A percentile compares a stretch with the other conserved stretches of the same genome.
Conservation (phyloP, 2,329 filamentous ascomycete species). For the Fusarium virguliforme region DNA sequence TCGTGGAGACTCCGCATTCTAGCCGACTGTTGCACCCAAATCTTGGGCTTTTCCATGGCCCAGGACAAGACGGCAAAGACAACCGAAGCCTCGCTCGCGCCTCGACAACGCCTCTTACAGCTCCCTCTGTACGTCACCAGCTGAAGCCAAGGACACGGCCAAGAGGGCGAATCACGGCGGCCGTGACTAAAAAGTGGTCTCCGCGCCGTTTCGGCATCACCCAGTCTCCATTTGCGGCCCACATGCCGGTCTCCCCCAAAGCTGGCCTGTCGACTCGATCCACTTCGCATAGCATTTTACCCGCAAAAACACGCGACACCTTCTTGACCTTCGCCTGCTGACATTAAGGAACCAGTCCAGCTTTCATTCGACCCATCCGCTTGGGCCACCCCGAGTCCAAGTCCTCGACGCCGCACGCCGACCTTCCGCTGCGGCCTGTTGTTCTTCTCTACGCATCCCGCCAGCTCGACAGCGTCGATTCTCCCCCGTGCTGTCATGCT, state of each 20-base stretch:
- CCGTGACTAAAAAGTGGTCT: constrained; percentile 40
- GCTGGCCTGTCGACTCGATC: constrained; percentile 46
- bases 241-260: constrained; percentile 50
- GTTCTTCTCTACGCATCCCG: constrained; percentile 9
- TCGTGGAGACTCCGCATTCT: constrained; percentile 38
- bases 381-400: constrained; percentile 28
- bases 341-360: constrained; percentile 45
- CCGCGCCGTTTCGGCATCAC: constrained; percentile 40
- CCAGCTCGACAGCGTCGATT: constrained; percentile 26
- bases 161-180: constrained; percentile 35
- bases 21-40: constrained; percentile 34
- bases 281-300: constrained; percentile 48
- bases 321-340: constrained; percentile 42
- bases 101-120: constrained; percentile 30
- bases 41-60: constrained; percentile 11
- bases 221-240: constrained; percentile 46
- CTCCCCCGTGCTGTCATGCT: constrained; percentile 44
- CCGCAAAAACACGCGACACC: constrained; percentile 52
- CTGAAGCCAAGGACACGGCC: constrained; percentile 12
- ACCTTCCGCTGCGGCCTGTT: constrained; percentile 26
- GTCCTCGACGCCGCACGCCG: constrained; percentile 22
- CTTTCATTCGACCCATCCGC: constrained; percentile 35
- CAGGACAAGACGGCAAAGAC: constrained; percentile 17
- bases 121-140: constrained; percentile 27
- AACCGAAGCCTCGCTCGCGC: constrained; percentile 26